These are phyloP conservation scores for Eucalyptus victrix DNA, from an alignment of 345 rosid genomes.

Conservation along the genomic window DNA sequence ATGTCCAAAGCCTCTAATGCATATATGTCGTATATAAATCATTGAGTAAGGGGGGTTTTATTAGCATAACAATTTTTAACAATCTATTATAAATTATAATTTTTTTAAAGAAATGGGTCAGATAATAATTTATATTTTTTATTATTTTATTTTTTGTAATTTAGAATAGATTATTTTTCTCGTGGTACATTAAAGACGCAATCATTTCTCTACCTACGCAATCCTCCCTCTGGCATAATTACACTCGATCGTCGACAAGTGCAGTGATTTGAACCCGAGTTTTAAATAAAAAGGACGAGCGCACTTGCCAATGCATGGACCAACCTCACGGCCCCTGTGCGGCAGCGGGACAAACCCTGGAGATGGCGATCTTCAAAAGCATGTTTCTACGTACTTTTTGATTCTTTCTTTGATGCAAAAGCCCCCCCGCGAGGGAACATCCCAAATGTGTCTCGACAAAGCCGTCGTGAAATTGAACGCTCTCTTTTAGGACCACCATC, in stretches of 20 bases:
- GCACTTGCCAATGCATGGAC: not conserved
- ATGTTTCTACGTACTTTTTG: not conserved
- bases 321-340: not conserved
- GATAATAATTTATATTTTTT: too few species aligned
- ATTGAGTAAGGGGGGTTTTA: not conserved
- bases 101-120: rapidly evolving
- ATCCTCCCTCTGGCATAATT: not conserved
- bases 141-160: too few species aligned
- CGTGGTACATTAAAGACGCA: rapidly evolving
- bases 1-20: not conserved
- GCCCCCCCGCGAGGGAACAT: not conserved
- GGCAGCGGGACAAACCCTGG: not conserved
- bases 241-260: not conserved
- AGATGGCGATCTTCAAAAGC: not conserved
- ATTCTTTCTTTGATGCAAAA: not conserved
- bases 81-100: rapidly evolving
- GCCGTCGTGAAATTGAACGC: not conserved
- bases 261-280: not conserved
- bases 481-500: not conserved
- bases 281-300: not conserved
- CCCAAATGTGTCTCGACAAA: not conserved
- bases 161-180: rapidly evolving
- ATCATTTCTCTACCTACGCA: not conserved
- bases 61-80: rapidly evolving
- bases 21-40: not conserved